phyloP scores from a whole-genome alignment of 2,329 filamentous ascomycete species.

The Colletotrichum eremochloae region DNA sequence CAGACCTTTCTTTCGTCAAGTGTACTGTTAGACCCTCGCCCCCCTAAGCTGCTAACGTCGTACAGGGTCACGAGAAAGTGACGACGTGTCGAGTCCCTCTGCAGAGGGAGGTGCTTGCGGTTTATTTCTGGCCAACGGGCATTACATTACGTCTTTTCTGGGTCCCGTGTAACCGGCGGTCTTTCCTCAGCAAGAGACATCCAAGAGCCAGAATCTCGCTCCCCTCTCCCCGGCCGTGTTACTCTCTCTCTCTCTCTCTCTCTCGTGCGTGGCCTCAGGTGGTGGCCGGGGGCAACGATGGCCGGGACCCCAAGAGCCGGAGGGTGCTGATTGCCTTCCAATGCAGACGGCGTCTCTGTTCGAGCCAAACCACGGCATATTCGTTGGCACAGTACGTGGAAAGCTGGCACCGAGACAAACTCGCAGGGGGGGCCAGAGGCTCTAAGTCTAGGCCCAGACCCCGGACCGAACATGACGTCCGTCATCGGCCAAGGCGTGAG shows the following conservation, averaged over 20 bases:
- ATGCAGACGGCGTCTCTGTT: conserved; percentile 11
- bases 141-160: conserved; percentile 14
- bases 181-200: conserved; percentile 24
- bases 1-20: not conserved
- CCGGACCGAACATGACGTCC: conserved; percentile 3
- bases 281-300: conserved; percentile 12
- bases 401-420: not conserved
- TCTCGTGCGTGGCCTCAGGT: not conserved
- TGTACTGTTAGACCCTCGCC: not conserved
- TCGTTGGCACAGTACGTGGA: conserved; percentile 25
- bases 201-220: not conserved
- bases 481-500: conserved; percentile 5
- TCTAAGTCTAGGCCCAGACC: conserved; percentile 2
- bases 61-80: conserved; percentile 24
- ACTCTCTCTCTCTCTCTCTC: not conserved
- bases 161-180: conserved; percentile 26
- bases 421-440: not conserved
- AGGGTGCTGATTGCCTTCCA: conserved; percentile 22
- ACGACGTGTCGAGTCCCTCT: conserved; percentile 39
- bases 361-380: conserved; percentile 12
- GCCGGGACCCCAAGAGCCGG: conserved; percentile 4
- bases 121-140: conserved; percentile 12
- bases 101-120: conserved; percentile 23
- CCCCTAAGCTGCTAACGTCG: conserved; percentile 10
- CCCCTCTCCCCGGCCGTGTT: conserved; percentile 17